Evolutionary conservation across 2,329 filamentous ascomycete genomes (phyloP), one percentile per base, ranked within the genome.

Genomic region (Penicillium sp.): DNA sequence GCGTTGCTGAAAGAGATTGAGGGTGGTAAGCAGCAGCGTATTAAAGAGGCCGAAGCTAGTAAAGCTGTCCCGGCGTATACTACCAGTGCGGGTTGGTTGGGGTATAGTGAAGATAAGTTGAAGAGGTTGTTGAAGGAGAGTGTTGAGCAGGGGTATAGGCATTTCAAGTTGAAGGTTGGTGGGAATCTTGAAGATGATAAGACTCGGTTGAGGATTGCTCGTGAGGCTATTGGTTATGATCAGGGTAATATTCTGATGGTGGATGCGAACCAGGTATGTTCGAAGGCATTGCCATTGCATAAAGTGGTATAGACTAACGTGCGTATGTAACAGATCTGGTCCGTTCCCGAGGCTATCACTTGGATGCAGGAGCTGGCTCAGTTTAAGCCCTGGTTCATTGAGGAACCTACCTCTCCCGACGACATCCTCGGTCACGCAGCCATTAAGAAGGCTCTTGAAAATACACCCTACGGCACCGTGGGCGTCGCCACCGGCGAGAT

Each of bases 111-210:
- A 71, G 88, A 89, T 54, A 93, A 92, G 79, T 88, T 95, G 86
- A 84, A 83, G 75, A 73, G 67, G 0, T 71, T 95, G 52, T 73
- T 95, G 56, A 72, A 81, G 52, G 85, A 93, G 72, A 92, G 88
- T 15, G 79, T 93, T 42, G 75, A 74, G 41, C 81, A 86, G 55
- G 90, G 90, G 8, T 95, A 93, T 73, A 79, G 72, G 53, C 84
- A 95, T 75, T 95, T 95, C 75, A 95, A 95, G 79, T 75, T 95
- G 68, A 95, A 95, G 77, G 89, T 95, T 40, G 89, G 89, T 33
- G 81, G 80, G 9, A 81, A 80, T 58, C 64, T 95, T 13, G 86
- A 84, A 58, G 82, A 85, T 55, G 89, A 95, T 70, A 79, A 79
- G 61, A 76, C 80, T 50, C 78, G 90, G 4, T 75, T 95, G 60